Base-by-base conservation (phyloP, 164 flowering plant species). In the Chimonanthus salicifolius region DNA sequence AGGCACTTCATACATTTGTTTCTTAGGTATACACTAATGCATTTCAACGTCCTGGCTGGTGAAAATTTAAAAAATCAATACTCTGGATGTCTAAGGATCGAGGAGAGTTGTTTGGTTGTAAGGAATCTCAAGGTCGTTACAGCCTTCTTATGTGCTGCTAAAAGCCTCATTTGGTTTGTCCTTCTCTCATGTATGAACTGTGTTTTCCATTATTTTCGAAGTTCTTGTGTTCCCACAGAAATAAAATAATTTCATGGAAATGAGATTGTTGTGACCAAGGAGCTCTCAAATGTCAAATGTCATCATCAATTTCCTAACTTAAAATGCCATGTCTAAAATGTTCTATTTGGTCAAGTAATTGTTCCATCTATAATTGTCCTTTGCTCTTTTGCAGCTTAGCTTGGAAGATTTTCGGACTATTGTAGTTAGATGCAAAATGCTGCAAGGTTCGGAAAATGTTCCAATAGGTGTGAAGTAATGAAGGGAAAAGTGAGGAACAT, bases 321-420 rank as follows among this genome's bases (percentile, higher is more conserved):
- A 9, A 54, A 20, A 20, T 20, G 21, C 60, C 15, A 8, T 54
- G 10, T 62, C 33, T 15, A 62, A 62, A 62, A 21, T 21, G 0
- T 15, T 68, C 47, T 13, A 47, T 68, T 67, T 66, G 13, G 13
- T 66, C 9, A 10, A 47, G n/a, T 5, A 16, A 68, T 1, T 21
- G 10, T 54, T 48, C 70, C 68, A 48, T 64, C 33, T 49, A 16
- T 20, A 13, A 64, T 4, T 70, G 62, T 43, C 60, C 18, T 3
- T 16, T 54, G 10, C 50, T 65, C 62, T 65, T 18, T 67, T 67
- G 85, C 89, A 91, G 98, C 82, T 91, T 49, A 81, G 72, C 74
- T 84, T 91, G n/a, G 92, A 87, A 11, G 94, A 93, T 72, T 90
- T 93, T 72, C 85, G 82, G 64, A 83, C 78, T 74, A 86, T 94